Evolutionary conservation across 1,139 yeast genomes (phyloP), one percentile per base, ranked within the genome.

Genomic region (Geotrichum histeridarum): DNA sequence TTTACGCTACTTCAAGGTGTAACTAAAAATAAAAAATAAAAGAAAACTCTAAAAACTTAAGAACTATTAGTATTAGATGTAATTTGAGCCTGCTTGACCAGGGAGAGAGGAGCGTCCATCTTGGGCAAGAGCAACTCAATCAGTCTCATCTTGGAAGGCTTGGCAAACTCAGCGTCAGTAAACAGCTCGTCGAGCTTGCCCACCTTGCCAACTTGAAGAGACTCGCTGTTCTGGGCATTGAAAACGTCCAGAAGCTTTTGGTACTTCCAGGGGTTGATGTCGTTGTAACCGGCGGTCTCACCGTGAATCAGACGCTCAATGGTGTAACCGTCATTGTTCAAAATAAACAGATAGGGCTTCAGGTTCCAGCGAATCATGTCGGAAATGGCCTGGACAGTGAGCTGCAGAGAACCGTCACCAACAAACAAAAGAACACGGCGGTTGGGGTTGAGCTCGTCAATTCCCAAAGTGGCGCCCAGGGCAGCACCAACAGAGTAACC

Each of bases 241-340:
- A 87, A 87, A 54, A 85, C 72, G 55, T 84, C 83, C 68, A 87
- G 77, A 61, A 87, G 70, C 56, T 77, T 76, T 70, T 79, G 76
- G 74, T 86, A 87, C 68, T 85, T 79, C 95, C 95, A 88, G 60
- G 83, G 78, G 72, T 87, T 94, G 65, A 88, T 82, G 66, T 84
- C 86, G 70, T 88, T 87, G 75, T 88, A 88, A 50, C 77, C 69
- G 46, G 94, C 93, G 46, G 74, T 76, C 63, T 78, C 82, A 63
- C 95, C 95, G 73, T 87, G 95, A 63, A 88, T 86, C 73, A 88
- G 79, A 73, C 91, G 81, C 75, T 88, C 95, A 70, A 87, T 87
- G 61, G 95, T 87, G 77, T 87, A 87, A 67, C 96, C 95, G 62
- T 81, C 84, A 71, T 88, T 88, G 77, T 88, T 88, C 68, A 88